A percentile compares a stretch with the other conserved stretches of the same genome.
Conservation (phyloP, 768 basidiomycete genomes). For the Lyophyllum decastes region DNA sequence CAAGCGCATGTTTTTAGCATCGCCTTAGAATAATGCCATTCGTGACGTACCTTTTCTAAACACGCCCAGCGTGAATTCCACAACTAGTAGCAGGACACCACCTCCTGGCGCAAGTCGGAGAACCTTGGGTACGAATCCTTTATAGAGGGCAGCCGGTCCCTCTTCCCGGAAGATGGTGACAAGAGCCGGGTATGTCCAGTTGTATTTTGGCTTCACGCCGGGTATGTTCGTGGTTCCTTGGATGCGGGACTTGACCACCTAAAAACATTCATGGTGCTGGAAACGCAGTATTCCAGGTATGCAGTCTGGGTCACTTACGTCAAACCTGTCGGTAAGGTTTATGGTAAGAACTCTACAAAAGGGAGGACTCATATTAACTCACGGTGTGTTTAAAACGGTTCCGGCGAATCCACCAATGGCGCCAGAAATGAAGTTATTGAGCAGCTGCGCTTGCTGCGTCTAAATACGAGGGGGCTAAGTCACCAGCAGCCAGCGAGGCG, state of each 20-base stretch:
- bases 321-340: conserved; percentile 37
- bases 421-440: conserved; percentile 94
- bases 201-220: conserved; percentile 83
- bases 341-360: neutral
- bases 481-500: neutral
- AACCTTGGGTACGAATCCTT: conserved; percentile 95
- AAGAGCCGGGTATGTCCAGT: conserved; percentile 93
- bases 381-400: conserved; percentile 92
- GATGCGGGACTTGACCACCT: conserved; percentile 66
- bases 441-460: conserved; percentile 67
- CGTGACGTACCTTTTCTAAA: conserved; percentile 66
- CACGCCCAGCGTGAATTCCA: conserved; percentile 78
- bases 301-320: conserved; percentile 31
- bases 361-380: conserved; percentile 23
- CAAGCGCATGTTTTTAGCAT: neutral
- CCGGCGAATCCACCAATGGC: conserved; percentile 88
- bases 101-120: conserved; percentile 94
- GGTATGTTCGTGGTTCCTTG: conserved; percentile 70
- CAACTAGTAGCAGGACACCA: conserved; percentile 91
- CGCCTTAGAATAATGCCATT: neutral
- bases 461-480: conserved; percentile 22
- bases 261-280: conserved; percentile 5
- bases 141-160: conserved; percentile 84
- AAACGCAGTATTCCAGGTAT: neutral
- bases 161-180: conserved; percentile 84